These are phyloP conservation scores for Grosmannia huntii DNA, from an alignment of 2,329 filamentous ascomycete genomes.

Conservation along the genomic window DNA sequence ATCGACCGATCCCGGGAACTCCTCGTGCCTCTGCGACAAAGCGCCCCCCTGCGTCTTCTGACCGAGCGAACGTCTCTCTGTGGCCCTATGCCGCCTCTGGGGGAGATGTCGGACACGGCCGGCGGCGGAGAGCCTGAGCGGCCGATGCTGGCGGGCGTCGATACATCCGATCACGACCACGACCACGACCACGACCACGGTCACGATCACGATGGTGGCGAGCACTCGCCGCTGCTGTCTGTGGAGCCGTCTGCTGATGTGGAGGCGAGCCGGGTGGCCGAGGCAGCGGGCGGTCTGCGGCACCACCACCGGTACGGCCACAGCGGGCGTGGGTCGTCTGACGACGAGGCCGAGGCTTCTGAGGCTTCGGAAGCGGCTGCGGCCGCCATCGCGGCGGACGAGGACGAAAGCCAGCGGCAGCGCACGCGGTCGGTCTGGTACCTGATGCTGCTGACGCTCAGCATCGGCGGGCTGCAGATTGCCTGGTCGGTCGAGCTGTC, in stretches of 20 bases:
- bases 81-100: neutral
- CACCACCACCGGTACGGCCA: neutral
- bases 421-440: constrained; percentile 75
- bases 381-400: too few relatives aligned
- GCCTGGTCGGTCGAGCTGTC: constrained; percentile 94
- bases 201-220: neutral
- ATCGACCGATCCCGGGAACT: neutral
- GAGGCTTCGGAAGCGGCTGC: neutral
- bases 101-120: neutral
- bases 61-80: neutral
- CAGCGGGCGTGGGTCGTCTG: neutral
- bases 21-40: neutral
- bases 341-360: neutral
- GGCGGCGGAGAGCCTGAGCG: neutral
- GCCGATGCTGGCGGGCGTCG: neutral
- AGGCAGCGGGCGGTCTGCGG: neutral
- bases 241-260: neutral
- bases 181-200: too few relatives aligned
- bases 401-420: constrained; percentile 33
- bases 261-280: neutral
- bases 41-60: neutral
- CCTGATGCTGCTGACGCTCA: constrained; percentile 71
- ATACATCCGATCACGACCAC: too few relatives aligned
- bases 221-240: neutral
- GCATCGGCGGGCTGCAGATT: constrained; percentile 81